These are phyloP conservation scores for Ophiostoma novo-ulmi DNA, from an alignment of 2,329 filamentous ascomycete species.

Conservation along the genomic window DNA sequence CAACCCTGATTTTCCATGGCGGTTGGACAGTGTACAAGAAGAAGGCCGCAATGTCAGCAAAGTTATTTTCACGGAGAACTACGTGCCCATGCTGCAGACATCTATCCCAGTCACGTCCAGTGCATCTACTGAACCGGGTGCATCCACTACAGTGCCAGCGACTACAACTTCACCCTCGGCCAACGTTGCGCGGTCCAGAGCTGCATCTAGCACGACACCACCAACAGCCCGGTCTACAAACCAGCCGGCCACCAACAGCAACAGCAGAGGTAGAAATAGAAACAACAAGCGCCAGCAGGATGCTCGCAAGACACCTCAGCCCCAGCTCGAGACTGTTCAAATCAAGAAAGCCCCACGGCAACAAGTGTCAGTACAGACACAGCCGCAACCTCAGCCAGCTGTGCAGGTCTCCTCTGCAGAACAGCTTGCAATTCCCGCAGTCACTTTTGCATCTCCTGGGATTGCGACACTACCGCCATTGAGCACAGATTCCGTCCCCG, in stretches of 20 bases:
- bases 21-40: constrained; percentile 18
- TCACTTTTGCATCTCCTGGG: not conserved
- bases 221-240: not conserved
- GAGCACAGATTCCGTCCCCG: not conserved
- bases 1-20: constrained; percentile 26
- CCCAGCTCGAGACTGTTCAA: not conserved
- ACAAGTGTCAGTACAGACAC: not conserved
- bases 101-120: not conserved
- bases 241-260: not conserved
- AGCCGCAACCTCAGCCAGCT: not conserved
- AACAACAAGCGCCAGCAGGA: constrained; percentile 11
- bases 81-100: constrained; percentile 2
- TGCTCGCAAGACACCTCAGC: constrained; percentile 1
- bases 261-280: not conserved
- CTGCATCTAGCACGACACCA: not conserved
- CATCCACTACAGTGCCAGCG: not conserved
- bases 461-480: not conserved
- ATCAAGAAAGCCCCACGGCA: not conserved
- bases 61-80: not conserved
- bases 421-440: not conserved
- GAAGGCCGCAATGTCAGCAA: constrained; percentile 15
- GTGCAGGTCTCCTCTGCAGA: not conserved
- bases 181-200: no score
- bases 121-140: not conserved
- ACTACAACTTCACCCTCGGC: not conserved